Conservation (phyloP, 1,139 yeast genomes). For the Diutina mesorugosa region DNA sequence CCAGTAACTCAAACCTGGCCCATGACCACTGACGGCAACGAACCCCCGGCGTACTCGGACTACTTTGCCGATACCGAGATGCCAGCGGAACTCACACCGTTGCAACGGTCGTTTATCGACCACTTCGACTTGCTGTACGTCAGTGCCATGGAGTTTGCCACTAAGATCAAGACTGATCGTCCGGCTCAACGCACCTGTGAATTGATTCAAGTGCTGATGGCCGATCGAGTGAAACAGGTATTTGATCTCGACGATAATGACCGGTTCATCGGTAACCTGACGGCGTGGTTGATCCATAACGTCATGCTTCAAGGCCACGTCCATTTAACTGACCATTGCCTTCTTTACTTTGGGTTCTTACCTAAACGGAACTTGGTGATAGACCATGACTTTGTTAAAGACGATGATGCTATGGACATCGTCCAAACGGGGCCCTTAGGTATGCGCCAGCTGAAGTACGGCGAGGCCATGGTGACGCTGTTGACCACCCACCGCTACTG, state of each 20-base stretch:
- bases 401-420: conserved; percentile 16
- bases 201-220: neutral
- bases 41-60: neutral
- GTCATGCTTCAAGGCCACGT: conserved; percentile 80
- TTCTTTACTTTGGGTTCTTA: conserved; percentile 72
- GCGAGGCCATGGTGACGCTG: conserved; percentile 23
- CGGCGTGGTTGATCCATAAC: conserved; percentile 39
- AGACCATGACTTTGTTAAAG: conserved; percentile 9
- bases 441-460: conserved; percentile 33
- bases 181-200: neutral
- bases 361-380: conserved; percentile 33
- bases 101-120: neutral
- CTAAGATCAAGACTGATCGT: neutral
- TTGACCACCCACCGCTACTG: conserved; percentile 39
- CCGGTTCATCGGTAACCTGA: neutral
- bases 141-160: neutral
- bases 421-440: conserved; percentile 37
- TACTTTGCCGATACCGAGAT: neutral
- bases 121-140: neutral
- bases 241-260: neutral
- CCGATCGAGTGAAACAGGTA: neutral
- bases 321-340: conserved; percentile 50
- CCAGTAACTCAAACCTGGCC: neutral
- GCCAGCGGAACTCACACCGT: neutral
- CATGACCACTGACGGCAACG: neutral